phyloP scores from a whole-genome alignment of 23 red algal species.

The Gracilariopsis chorda region DNA sequence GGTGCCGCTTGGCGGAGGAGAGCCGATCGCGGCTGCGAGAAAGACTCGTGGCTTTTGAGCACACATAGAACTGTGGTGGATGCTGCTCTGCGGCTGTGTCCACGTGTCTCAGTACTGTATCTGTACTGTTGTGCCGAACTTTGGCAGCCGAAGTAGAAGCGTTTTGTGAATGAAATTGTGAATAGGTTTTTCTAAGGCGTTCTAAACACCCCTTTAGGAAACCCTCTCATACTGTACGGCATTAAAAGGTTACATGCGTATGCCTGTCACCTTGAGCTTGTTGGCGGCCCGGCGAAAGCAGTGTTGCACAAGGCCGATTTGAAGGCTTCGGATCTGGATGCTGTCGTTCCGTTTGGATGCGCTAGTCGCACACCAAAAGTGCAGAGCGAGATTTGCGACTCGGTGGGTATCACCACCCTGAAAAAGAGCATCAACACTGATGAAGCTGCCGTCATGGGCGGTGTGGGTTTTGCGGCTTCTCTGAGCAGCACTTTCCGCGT shows the following conservation, averaged over 20 bases:
- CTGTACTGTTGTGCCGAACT: no score
- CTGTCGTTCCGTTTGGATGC: conserved; percentile 92
- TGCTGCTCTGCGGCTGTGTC: no score
- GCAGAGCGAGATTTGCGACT: conserved; percentile 42
- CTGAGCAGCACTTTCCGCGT: conserved; percentile 79
- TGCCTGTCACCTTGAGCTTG: conserved; percentile 54
- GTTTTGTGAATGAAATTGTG: no score
- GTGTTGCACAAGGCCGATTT: conserved; percentile 47
- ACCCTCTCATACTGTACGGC: no score
- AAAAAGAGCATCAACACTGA: conserved; percentile 97
- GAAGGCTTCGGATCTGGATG: conserved; percentile 54
- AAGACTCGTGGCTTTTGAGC: no score
- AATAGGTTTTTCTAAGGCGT: no score
- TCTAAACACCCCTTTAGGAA: no score
- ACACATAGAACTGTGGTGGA: no score
- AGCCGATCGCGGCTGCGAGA: no score
- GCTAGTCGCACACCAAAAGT: conserved; percentile 79
- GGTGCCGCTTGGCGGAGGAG: neutral
- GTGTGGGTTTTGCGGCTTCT: conserved; percentile 72
- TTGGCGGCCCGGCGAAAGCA: conserved; percentile 34
- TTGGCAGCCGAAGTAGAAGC: no score
- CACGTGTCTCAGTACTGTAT: no score
- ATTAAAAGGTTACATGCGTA: no score
- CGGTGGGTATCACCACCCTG: conserved; percentile 7
- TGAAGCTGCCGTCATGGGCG: conserved; percentile 87